Base-by-base conservation (phyloP, 2,329 filamentous ascomycete species). In the Thielaviopsis ethacetica region DNA sequence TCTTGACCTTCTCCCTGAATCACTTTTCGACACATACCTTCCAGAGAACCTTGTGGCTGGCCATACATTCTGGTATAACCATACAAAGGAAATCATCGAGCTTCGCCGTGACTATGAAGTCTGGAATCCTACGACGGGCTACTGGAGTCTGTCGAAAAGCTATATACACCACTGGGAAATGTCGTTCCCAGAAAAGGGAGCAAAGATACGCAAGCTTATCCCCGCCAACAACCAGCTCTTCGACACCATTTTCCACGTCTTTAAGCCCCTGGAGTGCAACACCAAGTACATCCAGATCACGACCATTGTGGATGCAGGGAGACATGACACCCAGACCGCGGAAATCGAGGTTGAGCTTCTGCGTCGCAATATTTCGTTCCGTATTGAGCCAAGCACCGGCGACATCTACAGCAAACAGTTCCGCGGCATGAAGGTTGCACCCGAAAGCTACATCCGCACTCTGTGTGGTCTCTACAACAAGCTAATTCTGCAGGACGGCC, bases 381-480 rank as follows among this genome's bases (percentile, higher is more conserved):
- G 61, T 7, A 57, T 78, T 0, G 62, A 63, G 1, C 15, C 59
- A 1, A 65, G 67, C 0, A 62, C 65, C 0, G 56, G 63, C 0
- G 50, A 51, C 0, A 61, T 82, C 2, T 58, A 64, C n/a, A 81
- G 75, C 0, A 72, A 70, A 5, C 73, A 82, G 59, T 78, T 76
- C 60, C 69, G 71, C 0, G 76, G 73, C 1, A 78, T 80, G 72
- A 62, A 64, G 0, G 63, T 84, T 1, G 76, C 81, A 62, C 15
- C 61, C 0, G 27, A 70, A 12, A 79, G 81, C 62, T 64, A 65
- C 1, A 64, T 80, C 1, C 75, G 70, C 0, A 73, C 76, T 0
- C 66, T 82, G 4, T 63, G 75, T 34, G 80, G 80, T 0, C 68
- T 83, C 0, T 27, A 63, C 1, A 76, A 69, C 63, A 78, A 75